These are phyloP conservation scores for Trichoderma asperellum DNA, from an alignment of 2,329 filamentous ascomycete genomes.

Conservation along the genomic window DNA sequence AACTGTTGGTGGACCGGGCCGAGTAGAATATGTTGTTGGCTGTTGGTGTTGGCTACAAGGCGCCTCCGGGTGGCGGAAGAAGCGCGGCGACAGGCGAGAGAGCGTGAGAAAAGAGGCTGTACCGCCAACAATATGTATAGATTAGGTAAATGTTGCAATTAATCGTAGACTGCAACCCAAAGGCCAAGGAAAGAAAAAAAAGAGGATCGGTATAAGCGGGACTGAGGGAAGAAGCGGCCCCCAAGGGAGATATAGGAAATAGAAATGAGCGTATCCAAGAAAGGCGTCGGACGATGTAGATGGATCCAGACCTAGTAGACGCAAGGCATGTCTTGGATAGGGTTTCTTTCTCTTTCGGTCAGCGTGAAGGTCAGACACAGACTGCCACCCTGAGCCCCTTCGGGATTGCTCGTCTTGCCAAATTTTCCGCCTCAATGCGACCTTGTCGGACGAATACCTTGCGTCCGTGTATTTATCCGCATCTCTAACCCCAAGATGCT, in stretches of 20 bases:
- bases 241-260: constrained; percentile 17
- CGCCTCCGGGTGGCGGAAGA: not conserved
- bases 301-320: constrained; percentile 14
- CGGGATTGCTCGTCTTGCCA: constrained; percentile 9
- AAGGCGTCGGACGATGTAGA: constrained; percentile 20
- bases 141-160: not conserved
- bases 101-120: not conserved
- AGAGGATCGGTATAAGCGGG: constrained; percentile 18
- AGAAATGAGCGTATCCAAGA: constrained; percentile 2
- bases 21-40: not conserved
- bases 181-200: not conserved
- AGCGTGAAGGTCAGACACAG: constrained; percentile 12
- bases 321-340: constrained; percentile 21
- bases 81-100: not conserved
- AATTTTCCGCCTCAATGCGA: constrained; percentile 7
- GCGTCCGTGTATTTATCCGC: not conserved
- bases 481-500: constrained; percentile 6
- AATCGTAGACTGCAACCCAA: not conserved
- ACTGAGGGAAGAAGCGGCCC: not conserved
- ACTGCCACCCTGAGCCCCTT: not conserved
- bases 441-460: constrained; percentile 1
- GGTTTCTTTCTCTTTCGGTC: constrained; percentile 11
- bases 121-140: not conserved
- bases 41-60: constrained; percentile 10
- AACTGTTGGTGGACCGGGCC: not conserved